A percentile compares a stretch with the other conserved stretches of the same genome.
phyloP scores from a whole-genome alignment of 2,329 filamentous ascomycete genomes.

The Leptographium wingfieldii region DNA sequence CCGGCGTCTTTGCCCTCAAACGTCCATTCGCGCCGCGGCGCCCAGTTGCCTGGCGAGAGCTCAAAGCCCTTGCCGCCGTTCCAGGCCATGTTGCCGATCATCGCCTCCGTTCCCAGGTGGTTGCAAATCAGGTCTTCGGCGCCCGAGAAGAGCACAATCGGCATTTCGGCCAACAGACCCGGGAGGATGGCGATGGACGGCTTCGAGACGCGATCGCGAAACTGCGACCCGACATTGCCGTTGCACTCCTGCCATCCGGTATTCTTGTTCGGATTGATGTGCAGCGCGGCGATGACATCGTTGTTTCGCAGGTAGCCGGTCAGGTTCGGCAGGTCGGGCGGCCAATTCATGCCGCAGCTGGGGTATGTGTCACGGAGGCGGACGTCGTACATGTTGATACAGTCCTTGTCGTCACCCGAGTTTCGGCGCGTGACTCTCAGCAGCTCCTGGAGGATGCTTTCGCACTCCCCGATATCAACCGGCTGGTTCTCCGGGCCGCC shows the following conservation, averaged over 20 bases:
- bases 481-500: conserved; percentile 27
- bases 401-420: conserved; percentile 42
- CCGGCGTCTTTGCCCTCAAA: conserved; percentile 83
- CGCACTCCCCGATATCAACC: conserved; percentile 61
- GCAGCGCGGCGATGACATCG: conserved; percentile 70
- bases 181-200: conserved; percentile 68
- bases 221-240: conserved; percentile 60
- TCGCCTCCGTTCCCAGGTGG: conserved; percentile 79
- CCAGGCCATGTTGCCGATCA: conserved; percentile 87
- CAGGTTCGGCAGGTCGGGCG: conserved; percentile 65
- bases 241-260: conserved; percentile 90
- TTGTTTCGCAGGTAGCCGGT: conserved; percentile 71
- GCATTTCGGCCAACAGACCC: conserved; percentile 61
- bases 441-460: conserved; percentile 61
- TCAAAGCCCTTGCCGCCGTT: conserved; percentile 89
- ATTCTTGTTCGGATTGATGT: conserved; percentile 69
- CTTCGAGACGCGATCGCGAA: conserved; percentile 56
- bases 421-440: conserved; percentile 47
- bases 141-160: conserved; percentile 80
- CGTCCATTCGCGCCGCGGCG: conserved; percentile 85
- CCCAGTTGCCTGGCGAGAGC: conserved; percentile 71
- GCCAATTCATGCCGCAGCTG: conserved; percentile 96
- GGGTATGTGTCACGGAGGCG: conserved; percentile 69
- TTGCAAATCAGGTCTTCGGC: conserved; percentile 96
- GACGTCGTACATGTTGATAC: conserved; percentile 95